Evolutionary conservation across 208 protist genomes (phyloP), one percentile per base, ranked within the genome.

Genomic region (Trypanosoma vivax): DNA sequence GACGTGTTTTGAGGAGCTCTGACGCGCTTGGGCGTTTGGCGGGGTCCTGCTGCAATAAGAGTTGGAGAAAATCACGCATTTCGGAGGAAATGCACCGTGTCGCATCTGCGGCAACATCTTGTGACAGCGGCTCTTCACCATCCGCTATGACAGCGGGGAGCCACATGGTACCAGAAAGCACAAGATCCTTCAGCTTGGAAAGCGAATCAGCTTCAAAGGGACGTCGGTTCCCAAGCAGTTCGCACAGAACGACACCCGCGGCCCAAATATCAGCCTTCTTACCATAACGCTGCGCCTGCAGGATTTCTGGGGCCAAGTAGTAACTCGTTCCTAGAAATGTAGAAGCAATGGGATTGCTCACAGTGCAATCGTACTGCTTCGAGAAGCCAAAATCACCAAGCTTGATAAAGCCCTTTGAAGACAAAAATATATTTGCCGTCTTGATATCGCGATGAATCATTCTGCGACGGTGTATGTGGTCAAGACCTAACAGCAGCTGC

Each of bases 391-490:
- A 96, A 72, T 96, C 92, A 35, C 92, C 92, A 2, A 96, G 62
- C 53, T 96, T 96, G 7, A 96, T 43, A 43, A 95, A 76, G 5
- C 88, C 88, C 24, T 50, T 53, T 2, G 86, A 76, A 37, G 82
- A 93, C 28, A 96, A 57, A 48, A 96, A 85, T 14, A 96, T 55
- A 48, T 96, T 96, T 6, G 86, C 86, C 33, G 77, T 86, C 56
- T 96, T 94, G 24, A 96, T 69, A 45, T 96, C 89, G 11, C 91
- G 79, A 62, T 96, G 92, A 46, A 96, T 89, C 79, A 96, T 96
- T 16, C 87, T 69, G n/a, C 76, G 71, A 11, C 58, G 67, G 67
- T 95, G 88, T 56, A 92, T 75, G 65, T 95, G 77, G 37, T 95
- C 68, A 25, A 96, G 65, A 14, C 89, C 92, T 14, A 92, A 46